Conservation (phyloP, 1,284 basidiomycete genomes). For the Boletus holoroseus region DNA sequence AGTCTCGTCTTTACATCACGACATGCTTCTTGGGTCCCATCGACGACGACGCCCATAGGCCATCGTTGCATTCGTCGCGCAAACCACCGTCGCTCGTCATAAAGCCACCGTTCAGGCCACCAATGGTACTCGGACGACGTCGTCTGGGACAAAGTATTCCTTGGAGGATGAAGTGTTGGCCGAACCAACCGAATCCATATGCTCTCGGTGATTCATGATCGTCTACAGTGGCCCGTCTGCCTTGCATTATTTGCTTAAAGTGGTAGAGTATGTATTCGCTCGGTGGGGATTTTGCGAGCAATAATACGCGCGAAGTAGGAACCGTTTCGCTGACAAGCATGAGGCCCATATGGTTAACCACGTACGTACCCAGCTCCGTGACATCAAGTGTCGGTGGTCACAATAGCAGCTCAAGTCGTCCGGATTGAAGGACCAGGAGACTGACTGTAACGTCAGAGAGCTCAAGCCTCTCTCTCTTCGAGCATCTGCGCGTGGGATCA, state of each 20-base stretch:
- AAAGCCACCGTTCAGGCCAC: conserved; percentile 14
- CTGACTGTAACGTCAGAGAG: too few species aligned
- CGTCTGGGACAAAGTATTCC: conserved; percentile 3
- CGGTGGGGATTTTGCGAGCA: not conserved
- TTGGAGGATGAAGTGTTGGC: conserved; percentile 21
- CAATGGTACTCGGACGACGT: conserved; percentile 3
- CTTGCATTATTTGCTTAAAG: not conserved
- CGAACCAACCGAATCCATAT: conserved; percentile 11
- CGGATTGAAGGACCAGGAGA: too few species aligned
- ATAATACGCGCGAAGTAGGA: not conserved
- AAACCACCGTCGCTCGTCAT: conserved; percentile 24
- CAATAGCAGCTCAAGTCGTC: not conserved
- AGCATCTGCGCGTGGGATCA: too few species aligned
- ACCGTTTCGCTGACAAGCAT: too few species aligned
- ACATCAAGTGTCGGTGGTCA: not conserved
- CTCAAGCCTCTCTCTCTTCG: too few species aligned
- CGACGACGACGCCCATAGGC: conserved; percentile 13
- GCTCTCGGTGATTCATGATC: not conserved
- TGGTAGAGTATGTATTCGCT: not conserved
- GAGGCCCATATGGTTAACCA: too few species aligned
- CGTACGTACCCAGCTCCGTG: too few species aligned
- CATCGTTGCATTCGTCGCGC: conserved; percentile 26
- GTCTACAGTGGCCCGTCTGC: not conserved
- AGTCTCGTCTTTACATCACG: conserved; percentile 17
- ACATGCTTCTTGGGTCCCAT: not conserved